Base-by-base conservation (phyloP, 192 early-diverging fungal genomes). In the Mortierella antarctica region DNA sequence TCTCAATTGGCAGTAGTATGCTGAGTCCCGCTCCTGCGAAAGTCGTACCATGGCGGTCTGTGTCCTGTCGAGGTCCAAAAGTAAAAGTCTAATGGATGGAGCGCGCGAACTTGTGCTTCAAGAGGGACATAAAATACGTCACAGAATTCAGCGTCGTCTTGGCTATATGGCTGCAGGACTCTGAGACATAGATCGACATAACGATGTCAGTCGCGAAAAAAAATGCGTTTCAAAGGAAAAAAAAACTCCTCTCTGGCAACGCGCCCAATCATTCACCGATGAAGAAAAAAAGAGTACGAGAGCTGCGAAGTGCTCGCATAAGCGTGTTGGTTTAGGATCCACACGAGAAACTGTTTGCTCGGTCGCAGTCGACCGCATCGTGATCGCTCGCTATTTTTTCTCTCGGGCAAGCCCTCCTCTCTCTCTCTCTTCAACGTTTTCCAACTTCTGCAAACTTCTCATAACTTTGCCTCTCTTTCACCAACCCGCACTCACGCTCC, bases 11-110 rank as follows among this genome's bases (percentile, higher is more conserved):
- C 12, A 31, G 46, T 11, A 12, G 46, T 44, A 45, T 44, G 46
- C 12, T 48, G 61, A 17, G 44, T 45, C 14, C 39, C 31, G 3
- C 3, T 31, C 31, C 31, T 31, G 31, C 23, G 39, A 10, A 42
- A 42, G 57, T 17, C 57, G 15, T 65, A 65, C 63, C 63, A 65
- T 65, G 46, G 63, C 63, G 42, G 49, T 65, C 23, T 45, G 63
- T 65, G n/a, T 56, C 15, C 8, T 56, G 21, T 56, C 54, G 31
- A 31, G 31, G 31, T 31, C 31, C 31, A 31, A 31, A 31, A 31
- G 3, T 31, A 31, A 31, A 31, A 31, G 31, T 31, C 31, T 31
- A 31, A 31, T 31, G 31, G 31, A 31, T 31, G 31, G 1, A 2
- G 31, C 31, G 31, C 31, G 31, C 31, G 31, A 31, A n/a, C n/a